Conservation (phyloP, 169 alveolate species). For the Eimeria sp. region DNA sequence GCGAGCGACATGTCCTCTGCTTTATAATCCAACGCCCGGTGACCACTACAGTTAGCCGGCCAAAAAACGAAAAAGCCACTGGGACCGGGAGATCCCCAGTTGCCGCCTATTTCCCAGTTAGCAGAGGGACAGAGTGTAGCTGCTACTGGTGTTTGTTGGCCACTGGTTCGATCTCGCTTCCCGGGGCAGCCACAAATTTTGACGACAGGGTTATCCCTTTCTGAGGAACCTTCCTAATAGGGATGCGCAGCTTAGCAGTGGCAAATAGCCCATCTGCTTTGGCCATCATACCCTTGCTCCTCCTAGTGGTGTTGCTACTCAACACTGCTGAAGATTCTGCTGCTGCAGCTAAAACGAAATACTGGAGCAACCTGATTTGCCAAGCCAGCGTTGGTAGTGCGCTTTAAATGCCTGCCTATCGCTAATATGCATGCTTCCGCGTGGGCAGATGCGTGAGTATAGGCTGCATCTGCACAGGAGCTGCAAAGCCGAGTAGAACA, state of each 20-base stretch:
- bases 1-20: too few species aligned
- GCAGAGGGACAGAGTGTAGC: neutral
- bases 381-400: neutral
- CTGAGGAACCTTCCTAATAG: neutral
- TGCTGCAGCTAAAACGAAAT: neutral
- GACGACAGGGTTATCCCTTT: neutral
- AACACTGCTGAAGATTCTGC: neutral
- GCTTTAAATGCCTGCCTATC: neutral
- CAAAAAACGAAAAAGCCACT: too few species aligned
- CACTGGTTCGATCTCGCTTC: neutral
- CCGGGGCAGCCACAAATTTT: too few species aligned
- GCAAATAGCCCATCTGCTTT: neutral
- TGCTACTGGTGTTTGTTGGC: neutral
- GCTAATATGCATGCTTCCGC: neutral
- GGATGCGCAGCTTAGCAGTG: neutral
- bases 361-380: neutral
- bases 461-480: neutral
- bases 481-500: neutral
- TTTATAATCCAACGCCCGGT: too few species aligned
- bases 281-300: neutral
- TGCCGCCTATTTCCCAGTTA: neutral
- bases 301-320: neutral
- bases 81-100: neutral
- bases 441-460: neutral
- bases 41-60: too few species aligned